A percentile compares a stretch with the other conserved stretches of the same genome.
phyloP scores from a whole-genome alignment of 768 basidiomycete genomes.

The Podaxis pistillaris region DNA sequence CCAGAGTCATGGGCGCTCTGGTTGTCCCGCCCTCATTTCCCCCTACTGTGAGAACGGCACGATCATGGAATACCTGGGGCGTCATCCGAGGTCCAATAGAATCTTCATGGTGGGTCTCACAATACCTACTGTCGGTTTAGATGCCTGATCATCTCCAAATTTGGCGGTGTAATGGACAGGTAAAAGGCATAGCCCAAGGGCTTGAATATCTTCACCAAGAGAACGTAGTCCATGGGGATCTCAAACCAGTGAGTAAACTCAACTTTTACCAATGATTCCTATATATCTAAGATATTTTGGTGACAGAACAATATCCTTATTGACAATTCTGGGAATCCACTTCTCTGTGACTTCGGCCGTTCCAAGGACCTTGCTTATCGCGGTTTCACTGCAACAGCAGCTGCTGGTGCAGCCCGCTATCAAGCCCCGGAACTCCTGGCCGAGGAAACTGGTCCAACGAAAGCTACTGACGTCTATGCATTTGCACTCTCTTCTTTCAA shows the following conservation, averaged over 20 bases:
- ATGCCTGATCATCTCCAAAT: neutral
- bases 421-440: constrained; percentile 19
- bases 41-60: constrained; percentile 16
- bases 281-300: neutral
- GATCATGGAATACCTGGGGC: constrained; percentile 10
- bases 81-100: constrained; percentile 10
- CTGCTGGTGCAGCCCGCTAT: constrained; percentile 15
- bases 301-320: constrained; percentile 6
- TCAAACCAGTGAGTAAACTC: neutral
- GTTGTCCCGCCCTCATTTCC: constrained; percentile 18
- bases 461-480: constrained; percentile 20
- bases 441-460: constrained; percentile 4
- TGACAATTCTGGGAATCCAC: neutral
- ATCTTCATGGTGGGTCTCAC: constrained; percentile 12
- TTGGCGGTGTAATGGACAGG: constrained; percentile 8
- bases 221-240: constrained; percentile 13
- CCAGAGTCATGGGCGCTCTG: neutral
- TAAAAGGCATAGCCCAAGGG: constrained; percentile 16
- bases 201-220: constrained; percentile 20
- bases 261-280: neutral
- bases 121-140: neutral
- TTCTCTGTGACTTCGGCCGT: constrained; percentile 19
- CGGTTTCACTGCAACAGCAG: constrained; percentile 18
- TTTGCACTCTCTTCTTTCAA: constrained; percentile 13
- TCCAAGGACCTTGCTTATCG: constrained; percentile 14